Evolutionary conservation across 768 basidiomycete genomes (phyloP), one percentile per base, ranked within the genome.

Genomic region (Russula olivacea): DNA sequence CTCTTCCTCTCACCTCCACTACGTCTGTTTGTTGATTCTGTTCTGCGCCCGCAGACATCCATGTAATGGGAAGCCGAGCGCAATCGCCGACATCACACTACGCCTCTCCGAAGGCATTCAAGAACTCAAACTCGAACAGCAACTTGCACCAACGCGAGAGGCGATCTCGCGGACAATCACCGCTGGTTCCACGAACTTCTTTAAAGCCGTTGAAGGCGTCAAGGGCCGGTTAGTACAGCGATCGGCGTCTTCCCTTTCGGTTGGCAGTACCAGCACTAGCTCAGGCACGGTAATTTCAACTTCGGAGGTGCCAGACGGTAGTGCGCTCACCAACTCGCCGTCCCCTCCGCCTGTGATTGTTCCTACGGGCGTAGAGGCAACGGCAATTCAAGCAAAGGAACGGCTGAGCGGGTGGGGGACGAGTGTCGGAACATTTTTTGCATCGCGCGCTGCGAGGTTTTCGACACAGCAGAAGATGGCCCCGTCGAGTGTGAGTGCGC

Each of bases 61-160:
- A 43, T 97, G 95, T 73, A 91, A 87, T 62, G 91, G 92, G 68
- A 92, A 91, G 71, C 89, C 91, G 0, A 89, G 90, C 15, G 85
- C 91, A 1, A 89, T 98, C 4, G 81, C 93, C 5, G 97, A 99
- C 69, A 87, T 99, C 40, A 90, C 95, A 10, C 79, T 98, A 4
- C 87, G 95, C 11, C 81, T 99, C 28, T 85, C 89, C 61, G 95
- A 98, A 75, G 94, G 95, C 2, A 83, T 98, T 19, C 93, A 97
- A 71, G 96, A 98, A 32, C 81, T 99, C 56, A 92, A 90, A 72
- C 74, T 98, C 4, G 91, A 97, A 36, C 89, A 97, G 73, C 92
- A 94, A 69, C 82, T 97, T n/a, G 93, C 87, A 5, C 93, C 96
- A 2, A 89, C 94, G 0, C 83, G 92, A 9, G 94, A 98, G 73